Evolutionary conservation across 306 rosid species (phyloP).

Genomic region (Castanea sativa): DNA sequence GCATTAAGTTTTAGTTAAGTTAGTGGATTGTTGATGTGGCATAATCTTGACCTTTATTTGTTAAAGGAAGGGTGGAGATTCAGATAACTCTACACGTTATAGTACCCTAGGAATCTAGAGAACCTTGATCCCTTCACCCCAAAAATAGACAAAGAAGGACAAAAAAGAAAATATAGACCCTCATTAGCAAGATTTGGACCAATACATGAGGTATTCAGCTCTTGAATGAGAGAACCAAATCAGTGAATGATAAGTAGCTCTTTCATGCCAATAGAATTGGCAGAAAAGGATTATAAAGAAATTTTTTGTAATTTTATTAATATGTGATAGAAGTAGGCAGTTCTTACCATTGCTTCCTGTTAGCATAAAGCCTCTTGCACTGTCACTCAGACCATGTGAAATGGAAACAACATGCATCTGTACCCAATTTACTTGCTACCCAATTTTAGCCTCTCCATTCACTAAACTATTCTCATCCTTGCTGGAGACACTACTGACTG

Average conservation of each 20-base stretch:
- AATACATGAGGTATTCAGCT: not conserved
- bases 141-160: not conserved
- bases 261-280: not conserved
- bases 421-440: constrained; percentile 26
- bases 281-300: not conserved
- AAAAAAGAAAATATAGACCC: not conserved
- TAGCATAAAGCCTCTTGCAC: constrained; percentile 20
- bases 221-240: not conserved
- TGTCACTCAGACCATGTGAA: constrained; percentile 23
- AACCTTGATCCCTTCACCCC: not conserved
- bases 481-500: constrained; percentile 30
- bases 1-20: too few species aligned
- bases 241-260: not conserved
- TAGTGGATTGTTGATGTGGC: too few species aligned
- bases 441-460: constrained; percentile 60
- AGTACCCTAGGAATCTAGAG: too few species aligned
- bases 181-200: not conserved
- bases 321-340: constrained; percentile 12
- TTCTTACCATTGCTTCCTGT: constrained; percentile 46
- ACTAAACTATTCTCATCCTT: constrained; percentile 61
- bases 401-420: constrained; percentile 16
- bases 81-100: too few species aligned
- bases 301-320: constrained; percentile 13
- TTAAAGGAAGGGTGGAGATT: too few species aligned
- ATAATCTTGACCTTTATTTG: too few species aligned